Conservation (phyloP, 441 rosid genomes). For the Populus hybrid region DNA sequence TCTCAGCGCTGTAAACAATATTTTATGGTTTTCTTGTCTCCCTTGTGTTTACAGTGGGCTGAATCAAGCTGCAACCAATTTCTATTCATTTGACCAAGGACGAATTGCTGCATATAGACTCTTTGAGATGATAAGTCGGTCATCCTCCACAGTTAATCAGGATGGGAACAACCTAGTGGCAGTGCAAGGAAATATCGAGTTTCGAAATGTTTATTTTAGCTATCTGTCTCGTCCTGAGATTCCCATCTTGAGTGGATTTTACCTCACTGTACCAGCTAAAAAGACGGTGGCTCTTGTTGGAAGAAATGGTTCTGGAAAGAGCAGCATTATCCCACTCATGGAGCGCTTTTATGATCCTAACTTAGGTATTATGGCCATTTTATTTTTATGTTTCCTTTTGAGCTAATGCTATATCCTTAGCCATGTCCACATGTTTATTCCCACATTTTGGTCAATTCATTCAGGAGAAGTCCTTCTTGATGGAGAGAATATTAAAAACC, state of each 20-base stretch:
- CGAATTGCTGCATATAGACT: constrained; percentile 96
- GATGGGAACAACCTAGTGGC: constrained; percentile 61
- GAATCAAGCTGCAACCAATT: constrained; percentile 98
- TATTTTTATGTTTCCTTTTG: constrained; percentile 11
- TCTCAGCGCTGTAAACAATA: constrained; percentile 14
- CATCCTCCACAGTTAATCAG: constrained; percentile 66
- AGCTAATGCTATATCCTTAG: constrained; percentile 8
- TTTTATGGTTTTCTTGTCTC: constrained; percentile 9
- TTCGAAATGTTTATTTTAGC: constrained; percentile 94
- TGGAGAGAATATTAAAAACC: constrained; percentile 87
- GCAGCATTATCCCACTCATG: constrained; percentile 97
- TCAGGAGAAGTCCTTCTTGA: constrained; percentile 99
- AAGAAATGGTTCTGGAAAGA: constrained; percentile 98
- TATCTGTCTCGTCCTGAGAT: constrained; percentile 97
- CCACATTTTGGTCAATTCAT: constrained; percentile 27
- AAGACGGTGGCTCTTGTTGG: constrained; percentile 98
- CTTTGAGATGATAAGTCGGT: constrained; percentile 96
- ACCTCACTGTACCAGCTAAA: constrained; percentile 95
- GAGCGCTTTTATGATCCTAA: constrained; percentile 99
- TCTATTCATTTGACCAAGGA: constrained; percentile 98
- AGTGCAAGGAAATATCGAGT: constrained; percentile 30
- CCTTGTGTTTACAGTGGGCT: constrained; percentile 61
- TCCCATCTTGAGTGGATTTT: constrained; percentile 95
- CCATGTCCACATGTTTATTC: constrained; percentile 15
- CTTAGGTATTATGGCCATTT: constrained; percentile 53